phyloP scores from a whole-genome alignment of 768 basidiomycete genomes.

The Leucocoprinus leucothites region DNA sequence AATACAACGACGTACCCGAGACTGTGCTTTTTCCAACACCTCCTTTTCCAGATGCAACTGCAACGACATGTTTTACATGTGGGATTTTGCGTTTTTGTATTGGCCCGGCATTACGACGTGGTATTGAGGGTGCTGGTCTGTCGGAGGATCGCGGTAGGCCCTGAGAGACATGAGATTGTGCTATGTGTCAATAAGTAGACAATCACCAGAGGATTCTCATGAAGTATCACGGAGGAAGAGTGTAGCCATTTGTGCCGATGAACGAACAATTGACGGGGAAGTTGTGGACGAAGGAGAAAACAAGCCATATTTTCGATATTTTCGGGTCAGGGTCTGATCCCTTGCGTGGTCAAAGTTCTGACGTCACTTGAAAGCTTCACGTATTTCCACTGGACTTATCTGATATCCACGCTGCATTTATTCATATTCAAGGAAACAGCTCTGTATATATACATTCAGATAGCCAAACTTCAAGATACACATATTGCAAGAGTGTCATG shows the following conservation, averaged over 20 bases:
- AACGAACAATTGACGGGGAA: neutral
- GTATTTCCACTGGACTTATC: too few species aligned
- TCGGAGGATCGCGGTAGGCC: constrained; percentile 26
- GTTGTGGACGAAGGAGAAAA: constrained; percentile 1
- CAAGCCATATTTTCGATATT: neutral
- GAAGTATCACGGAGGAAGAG: constrained; percentile 15
- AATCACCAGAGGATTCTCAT: constrained; percentile 59
- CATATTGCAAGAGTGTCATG: too few species aligned
- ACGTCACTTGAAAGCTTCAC: too few species aligned
- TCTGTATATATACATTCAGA: too few species aligned
- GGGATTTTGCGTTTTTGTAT: constrained; percentile 56
- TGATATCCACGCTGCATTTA: too few species aligned
- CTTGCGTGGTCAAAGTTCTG: too few species aligned
- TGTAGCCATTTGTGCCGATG: neutral
- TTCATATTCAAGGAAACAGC: too few species aligned
- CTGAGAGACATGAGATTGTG: constrained; percentile 14
- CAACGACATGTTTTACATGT: constrained; percentile 77
- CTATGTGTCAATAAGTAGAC: neutral
- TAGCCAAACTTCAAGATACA: too few species aligned
- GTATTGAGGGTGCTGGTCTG: constrained; percentile 43
- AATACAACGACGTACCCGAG: constrained; percentile 54
- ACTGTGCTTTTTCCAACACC: constrained; percentile 96
- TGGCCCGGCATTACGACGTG: constrained; percentile 55
- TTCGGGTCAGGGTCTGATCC: too few species aligned
- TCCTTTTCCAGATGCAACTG: constrained; percentile 91